Conservation (phyloP, 345 rosid species). For the Linum lewisii region DNA sequence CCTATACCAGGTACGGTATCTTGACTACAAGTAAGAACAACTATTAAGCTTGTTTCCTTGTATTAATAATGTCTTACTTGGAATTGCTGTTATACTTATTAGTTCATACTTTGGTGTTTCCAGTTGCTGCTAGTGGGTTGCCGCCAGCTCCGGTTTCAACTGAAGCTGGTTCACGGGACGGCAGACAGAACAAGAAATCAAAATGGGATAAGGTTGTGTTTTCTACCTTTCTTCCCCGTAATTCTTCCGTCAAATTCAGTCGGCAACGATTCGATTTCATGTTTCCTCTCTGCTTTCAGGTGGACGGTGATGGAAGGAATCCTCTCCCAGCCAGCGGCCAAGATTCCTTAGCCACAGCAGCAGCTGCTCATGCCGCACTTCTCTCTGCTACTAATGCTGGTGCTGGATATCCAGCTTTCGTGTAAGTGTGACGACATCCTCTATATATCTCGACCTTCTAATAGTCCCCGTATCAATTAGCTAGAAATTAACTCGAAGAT, state of each 20-base stretch:
- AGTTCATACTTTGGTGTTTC: constrained; percentile 25
- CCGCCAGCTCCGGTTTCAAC: constrained; percentile 29
- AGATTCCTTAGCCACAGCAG: constrained; percentile 46
- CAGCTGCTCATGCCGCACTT: constrained; percentile 51
- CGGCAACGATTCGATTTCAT: constrained; percentile 2
- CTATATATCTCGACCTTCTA: too few species aligned
- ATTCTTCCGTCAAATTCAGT: background rate
- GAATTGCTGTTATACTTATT: constrained; percentile 2
- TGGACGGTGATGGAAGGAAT: constrained; percentile 60
- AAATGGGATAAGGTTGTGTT: constrained; percentile 88
- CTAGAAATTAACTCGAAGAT: too few species aligned
- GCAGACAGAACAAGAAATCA: constrained; percentile 77
- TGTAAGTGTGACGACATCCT: constrained; percentile 48
- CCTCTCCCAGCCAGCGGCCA: constrained; percentile 45
- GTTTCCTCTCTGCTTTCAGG: too few species aligned
- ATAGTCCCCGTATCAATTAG: too few species aligned
- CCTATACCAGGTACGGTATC: constrained; percentile 45
- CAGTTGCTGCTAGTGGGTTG: constrained; percentile 33
- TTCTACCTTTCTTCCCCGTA: background rate
- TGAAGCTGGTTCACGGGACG: constrained; percentile 48
- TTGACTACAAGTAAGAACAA: background rate
- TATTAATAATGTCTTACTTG: background rate
- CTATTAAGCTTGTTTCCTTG: background rate
- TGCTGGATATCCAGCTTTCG: constrained; percentile 81
- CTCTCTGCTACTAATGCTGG: constrained; percentile 70